These are phyloP conservation scores for Geotrichum cucujoidarum DNA, from an alignment of 1,139 yeast genomes.

Conservation along the genomic window DNA sequence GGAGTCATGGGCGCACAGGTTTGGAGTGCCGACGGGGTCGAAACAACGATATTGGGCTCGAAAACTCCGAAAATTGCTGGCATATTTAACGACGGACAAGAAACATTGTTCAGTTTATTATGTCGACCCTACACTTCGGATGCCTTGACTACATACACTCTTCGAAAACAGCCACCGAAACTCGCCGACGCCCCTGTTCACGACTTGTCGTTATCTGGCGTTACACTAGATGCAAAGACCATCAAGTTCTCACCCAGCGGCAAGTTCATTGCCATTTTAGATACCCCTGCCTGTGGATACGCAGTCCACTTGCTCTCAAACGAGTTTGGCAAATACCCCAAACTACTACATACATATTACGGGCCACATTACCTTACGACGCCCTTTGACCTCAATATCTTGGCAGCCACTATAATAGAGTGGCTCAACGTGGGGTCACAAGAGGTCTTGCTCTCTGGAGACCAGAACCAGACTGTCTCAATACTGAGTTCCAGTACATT, in stretches of 20 bases:
- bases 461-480: slow-evolving; percentile 23
- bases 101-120: slow-evolving; percentile 2
- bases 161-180: slow-evolving; percentile 5
- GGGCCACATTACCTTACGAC: slow-evolving; percentile 19
- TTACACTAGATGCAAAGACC: slow-evolving; percentile 25
- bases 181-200: not conserved
- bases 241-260: slow-evolving; percentile 28
- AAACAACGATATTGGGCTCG: slow-evolving; percentile 5
- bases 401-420: slow-evolving; percentile 22
- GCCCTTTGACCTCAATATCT: slow-evolving; percentile 15
- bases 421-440: slow-evolving; percentile 19
- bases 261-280: slow-evolving; percentile 28
- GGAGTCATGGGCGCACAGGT: slow-evolving; percentile 12
- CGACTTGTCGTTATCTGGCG: slow-evolving; percentile 19
- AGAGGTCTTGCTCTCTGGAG: slow-evolving; percentile 27
- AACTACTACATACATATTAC: slow-evolving; percentile 21
- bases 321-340: slow-evolving; percentile 6
- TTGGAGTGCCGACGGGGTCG: slow-evolving; percentile 14
- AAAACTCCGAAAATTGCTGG: slow-evolving; percentile 3
- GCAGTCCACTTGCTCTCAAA: slow-evolving; percentile 25
- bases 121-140: slow-evolving; percentile 11
- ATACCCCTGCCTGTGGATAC: slow-evolving; percentile 28
- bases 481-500: slow-evolving; percentile 22
- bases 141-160: slow-evolving; percentile 2
- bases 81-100: not conserved